A percentile compares a stretch with the other conserved stretches of the same genome.
Conservation (phyloP, 1,139 yeast genomes). For the Kluyveromyces sp. region DNA sequence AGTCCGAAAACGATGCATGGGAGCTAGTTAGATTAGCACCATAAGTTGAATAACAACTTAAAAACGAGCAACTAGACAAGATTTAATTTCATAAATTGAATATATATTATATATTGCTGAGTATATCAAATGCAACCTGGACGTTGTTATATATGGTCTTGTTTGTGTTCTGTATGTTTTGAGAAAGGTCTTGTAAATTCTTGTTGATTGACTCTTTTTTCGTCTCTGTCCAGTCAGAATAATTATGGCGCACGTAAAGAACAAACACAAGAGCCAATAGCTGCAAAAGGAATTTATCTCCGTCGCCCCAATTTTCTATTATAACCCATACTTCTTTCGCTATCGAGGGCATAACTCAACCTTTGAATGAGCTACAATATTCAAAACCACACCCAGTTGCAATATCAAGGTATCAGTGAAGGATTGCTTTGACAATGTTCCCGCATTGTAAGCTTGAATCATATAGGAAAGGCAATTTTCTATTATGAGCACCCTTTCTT, state of each 20-base stretch:
- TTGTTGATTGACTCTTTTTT: not conserved
- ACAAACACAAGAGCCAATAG: constrained; percentile 7
- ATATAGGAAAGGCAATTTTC: not conserved
- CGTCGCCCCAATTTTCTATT: not conserved
- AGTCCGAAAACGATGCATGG: constrained; percentile 48
- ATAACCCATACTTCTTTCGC: not conserved
- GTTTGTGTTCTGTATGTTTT: constrained; percentile 7
- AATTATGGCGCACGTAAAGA: not conserved
- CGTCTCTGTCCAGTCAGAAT: not conserved
- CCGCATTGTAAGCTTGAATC: not conserved
- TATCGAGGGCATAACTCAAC: not conserved
- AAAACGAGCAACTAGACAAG: too few species aligned
- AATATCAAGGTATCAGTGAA: constrained; percentile 12
- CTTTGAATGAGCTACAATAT: constrained; percentile 8
- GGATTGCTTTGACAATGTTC: not conserved
- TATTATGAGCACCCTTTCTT: not conserved
- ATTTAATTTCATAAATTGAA: not conserved
- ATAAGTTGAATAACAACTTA: constrained; percentile 19
- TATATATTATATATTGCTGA: not conserved
- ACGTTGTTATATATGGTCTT: constrained; percentile 5
- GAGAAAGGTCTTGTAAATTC: constrained; percentile 3
- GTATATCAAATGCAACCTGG: not conserved
- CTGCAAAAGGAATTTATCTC: not conserved
- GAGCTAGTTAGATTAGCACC: constrained; percentile 67
- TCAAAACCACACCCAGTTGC: constrained; percentile 21